Base-by-base conservation (phyloP, 2,329 filamentous ascomycete genomes). In the Juglanconis oblonga region DNA sequence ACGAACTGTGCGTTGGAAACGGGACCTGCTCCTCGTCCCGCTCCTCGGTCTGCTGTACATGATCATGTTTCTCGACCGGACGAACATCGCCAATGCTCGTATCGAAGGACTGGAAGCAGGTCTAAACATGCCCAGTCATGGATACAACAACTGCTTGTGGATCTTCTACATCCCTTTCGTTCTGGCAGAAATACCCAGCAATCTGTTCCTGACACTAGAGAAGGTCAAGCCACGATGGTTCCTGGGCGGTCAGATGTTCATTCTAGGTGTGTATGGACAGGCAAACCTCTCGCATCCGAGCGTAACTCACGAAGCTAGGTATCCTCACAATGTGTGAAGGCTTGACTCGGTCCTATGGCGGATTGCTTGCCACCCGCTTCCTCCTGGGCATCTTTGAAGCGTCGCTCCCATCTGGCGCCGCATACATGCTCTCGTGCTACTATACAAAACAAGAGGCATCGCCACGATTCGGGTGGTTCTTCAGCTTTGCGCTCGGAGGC, bases 81-180 rank as follows among this genome's bases (percentile, higher is more conserved):
- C 57, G 17, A 59, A 59, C 62, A 79, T 80, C 56, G 78, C 76
- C 33, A 80, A 81, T 67, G 78, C 77, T 1, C 72, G 77, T 4
- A 70, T 79, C 13, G 72, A 77, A 54, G 77, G 77, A 3, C 65
- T 81, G 11, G 75, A 78, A 63, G 67, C 67, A 50, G 73, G 78
- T 53, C 69, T 81, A 48, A 62, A 72, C 51, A 77, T 81, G 77
- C 69, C 67, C 4, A 70, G 69, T 17, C 73, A 73, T 54, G 71
- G 75, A 55, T 80, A 74, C 60, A 79, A 78, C 61, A 70, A 74
- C 36, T 73, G 74, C 1, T 65, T 79, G 2, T 74, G 74, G 58
- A 72, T 79, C 9, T 78, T 79, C 61, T 79, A 79, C 59, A 70
- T 79, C 13, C 75, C 76, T 1, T 80, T 79, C 65, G 73, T 79